Evolutionary conservation across 2,329 filamentous ascomycete species (phyloP), one percentile per base, ranked within the genome.

Genomic region (Colletotrichum neosansevieriae): DNA sequence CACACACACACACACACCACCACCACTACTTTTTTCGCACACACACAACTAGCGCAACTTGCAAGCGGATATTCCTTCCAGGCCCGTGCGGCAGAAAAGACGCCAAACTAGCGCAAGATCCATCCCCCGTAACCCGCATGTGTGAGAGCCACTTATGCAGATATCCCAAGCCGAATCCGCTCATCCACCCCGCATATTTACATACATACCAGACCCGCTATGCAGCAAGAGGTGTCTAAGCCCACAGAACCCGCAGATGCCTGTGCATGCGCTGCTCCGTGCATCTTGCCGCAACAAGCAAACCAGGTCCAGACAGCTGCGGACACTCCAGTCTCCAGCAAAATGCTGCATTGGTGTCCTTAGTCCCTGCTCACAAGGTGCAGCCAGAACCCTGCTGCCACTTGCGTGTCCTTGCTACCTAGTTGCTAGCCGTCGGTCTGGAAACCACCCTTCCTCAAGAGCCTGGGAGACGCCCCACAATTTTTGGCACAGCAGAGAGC

Each of bases 351-450:
- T 40, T 60, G 2, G 34, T 58, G 40, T 17, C 49, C 29, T 21
- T 50, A 29, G 12, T 51, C 58, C 58, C 50, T 63, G 58, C 60
- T 45, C 15, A 29, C 50, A 24, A 38, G 50, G 44, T 51, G 53
- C 47, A 45, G 51, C 53, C 38, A 67, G 60, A 53, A 53, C 42
- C 38, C 45, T 49, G 40, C 58, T 29, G 44, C 58, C 12, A 36
- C 47, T 29, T 32, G 24, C 47, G 21, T 53, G 21, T 50, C 57
- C 51, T 67, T 32, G 42, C n/a, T n/a, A n/a, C n/a, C n/a, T n/a
- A n/a, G n/a, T n/a, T n/a, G n/a, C 49, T 50, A 29, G 59, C 67
- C 53, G 67, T 70, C 58, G 64, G 67, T 70, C 58, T 70, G 59
- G 67, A 64, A 68, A 70, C 51, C 64, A 21, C 58, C 17, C 13